These are phyloP conservation scores for Mycena filopes DNA, from an alignment of 768 basidiomycete genomes.

Conservation along the genomic window DNA sequence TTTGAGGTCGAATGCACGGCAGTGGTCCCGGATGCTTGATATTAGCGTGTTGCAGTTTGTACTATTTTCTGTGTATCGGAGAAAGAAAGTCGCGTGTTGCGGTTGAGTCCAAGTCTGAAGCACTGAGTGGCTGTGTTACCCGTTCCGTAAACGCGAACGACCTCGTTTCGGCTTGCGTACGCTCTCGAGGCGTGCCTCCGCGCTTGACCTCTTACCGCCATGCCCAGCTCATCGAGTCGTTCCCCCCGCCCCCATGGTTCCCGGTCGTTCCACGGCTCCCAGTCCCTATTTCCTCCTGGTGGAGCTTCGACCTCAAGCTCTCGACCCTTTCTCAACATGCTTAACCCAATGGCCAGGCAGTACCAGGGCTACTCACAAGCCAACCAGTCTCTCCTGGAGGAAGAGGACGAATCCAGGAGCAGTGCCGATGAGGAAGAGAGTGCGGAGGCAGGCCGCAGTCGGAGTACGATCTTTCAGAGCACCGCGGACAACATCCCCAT, in stretches of 20 bases:
- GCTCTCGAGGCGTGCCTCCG: constrained; percentile 16
- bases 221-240: constrained; percentile 41
- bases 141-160: not conserved
- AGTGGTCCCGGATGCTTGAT: constrained; percentile 41
- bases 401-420: constrained; percentile 69
- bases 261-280: constrained; percentile 48
- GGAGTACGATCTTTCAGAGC: constrained; percentile 51
- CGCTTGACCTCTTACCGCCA: constrained; percentile 35
- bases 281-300: constrained; percentile 47
- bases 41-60: no score
- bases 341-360: constrained; percentile 81
- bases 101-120: no score
- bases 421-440: constrained; percentile 61
- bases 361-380: constrained; percentile 84
- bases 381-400: constrained; percentile 75
- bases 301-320: constrained; percentile 63
- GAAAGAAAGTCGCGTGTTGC: no score
- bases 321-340: constrained; percentile 82
- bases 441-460: constrained; percentile 70
- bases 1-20: constrained; percentile 75
- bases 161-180: constrained; percentile 18
- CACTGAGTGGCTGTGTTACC: not conserved
- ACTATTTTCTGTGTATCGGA: no score
- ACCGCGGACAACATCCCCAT: constrained; percentile 36
- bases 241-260: constrained; percentile 43